Percentiles rank a stretch among this genome's conserved stretches.
phyloP scores from a whole-genome alignment of 192 early-diverging fungal species.

The Spinellus fusiger region DNA sequence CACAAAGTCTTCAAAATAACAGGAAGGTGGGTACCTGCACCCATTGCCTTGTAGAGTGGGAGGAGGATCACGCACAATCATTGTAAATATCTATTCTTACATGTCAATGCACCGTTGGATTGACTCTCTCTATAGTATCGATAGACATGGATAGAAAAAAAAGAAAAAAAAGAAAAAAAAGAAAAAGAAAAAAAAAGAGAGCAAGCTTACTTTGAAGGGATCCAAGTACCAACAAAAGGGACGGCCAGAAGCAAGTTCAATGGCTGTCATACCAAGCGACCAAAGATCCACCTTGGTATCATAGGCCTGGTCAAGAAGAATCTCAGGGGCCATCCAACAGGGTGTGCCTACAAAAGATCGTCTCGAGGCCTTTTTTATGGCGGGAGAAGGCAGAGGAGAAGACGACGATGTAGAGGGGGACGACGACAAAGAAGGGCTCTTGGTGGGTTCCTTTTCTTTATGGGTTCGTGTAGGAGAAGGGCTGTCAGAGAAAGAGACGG shows the following conservation, averaged over 20 bases:
- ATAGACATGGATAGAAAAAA: no score
- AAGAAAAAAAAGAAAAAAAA: not conserved
- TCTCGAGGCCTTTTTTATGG: conserved; percentile 42
- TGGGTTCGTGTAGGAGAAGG: no score
- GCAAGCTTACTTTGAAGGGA: conserved; percentile 20
- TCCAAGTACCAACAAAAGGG: conserved; percentile 34
- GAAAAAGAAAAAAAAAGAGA: not conserved
- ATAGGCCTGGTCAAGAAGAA: conserved; percentile 28
- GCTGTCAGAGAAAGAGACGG: no score
- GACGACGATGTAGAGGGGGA: not conserved
- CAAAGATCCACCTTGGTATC: conserved; percentile 44
- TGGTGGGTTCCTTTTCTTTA: no score
- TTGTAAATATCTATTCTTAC: conserved; percentile 18
- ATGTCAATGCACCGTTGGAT: no score
- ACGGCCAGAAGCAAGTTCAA: conserved; percentile 31
- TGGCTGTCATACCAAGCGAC: conserved; percentile 38
- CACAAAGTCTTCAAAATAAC: conserved; percentile 17
- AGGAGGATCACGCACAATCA: conserved; percentile 5
- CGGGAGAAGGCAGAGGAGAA: not conserved
- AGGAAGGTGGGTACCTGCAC: not conserved
- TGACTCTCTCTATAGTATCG: no score
- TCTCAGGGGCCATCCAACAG: conserved; percentile 51
- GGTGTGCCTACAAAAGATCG: conserved; percentile 65
- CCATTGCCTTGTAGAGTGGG: conserved; percentile 7
- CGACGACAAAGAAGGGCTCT: not conserved